Base-by-base conservation (phyloP, 2,329 filamentous ascomycete species). In the Monosporascus cannonballus region DNA sequence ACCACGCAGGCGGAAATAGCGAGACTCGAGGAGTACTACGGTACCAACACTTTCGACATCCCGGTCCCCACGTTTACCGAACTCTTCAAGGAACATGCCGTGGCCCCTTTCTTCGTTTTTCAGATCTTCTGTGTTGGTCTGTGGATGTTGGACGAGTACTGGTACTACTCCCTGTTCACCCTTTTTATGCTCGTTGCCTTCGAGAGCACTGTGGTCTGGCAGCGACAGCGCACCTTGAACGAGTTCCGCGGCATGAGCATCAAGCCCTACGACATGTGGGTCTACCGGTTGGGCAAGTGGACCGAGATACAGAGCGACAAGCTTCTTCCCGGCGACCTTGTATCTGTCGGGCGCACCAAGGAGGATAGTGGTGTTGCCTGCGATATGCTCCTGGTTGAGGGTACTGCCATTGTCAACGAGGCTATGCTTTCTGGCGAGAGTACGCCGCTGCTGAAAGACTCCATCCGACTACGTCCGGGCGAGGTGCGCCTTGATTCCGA, bases 191-290 rank as follows among this genome's bases (percentile, higher is more conserved):
- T 99, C 52, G 90, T 99, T 61, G 86, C 84, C 54, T 99, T 99
- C 63, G 94, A 99, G 76, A 96, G 92, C 70, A 99, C 94, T 2
- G 95, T 99, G 38, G 95, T 99, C 17, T 99, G 94, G 95, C 94
- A 99, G 75, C 86, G 94, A 56, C 94, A 99, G 80, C 83, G 93
- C 61, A 99, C 95, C 2, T 74, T 99, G 60, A 95, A 83, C 67
- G 94, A 99, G 73, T 99, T 99, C 76, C 90, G 94, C 48, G 91
- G 93, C 62, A 99, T 99, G 95, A 96, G 90, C 78, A 96, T 99
- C 75, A 96, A 99, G 77, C 95, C 94, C 14, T 97, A 97, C 70
- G 88, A 94, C 56, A 85, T 97, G 61, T 95, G 87, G 80, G 94
- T 93, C 8, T 96, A 89, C 74, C 84, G 95, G 54, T 78, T 90